Percentiles rank a stretch among this genome's conserved stretches.
Conservation (phyloP, 2,329 filamentous ascomycete genomes). For the Aspergillus thermomutatus region DNA sequence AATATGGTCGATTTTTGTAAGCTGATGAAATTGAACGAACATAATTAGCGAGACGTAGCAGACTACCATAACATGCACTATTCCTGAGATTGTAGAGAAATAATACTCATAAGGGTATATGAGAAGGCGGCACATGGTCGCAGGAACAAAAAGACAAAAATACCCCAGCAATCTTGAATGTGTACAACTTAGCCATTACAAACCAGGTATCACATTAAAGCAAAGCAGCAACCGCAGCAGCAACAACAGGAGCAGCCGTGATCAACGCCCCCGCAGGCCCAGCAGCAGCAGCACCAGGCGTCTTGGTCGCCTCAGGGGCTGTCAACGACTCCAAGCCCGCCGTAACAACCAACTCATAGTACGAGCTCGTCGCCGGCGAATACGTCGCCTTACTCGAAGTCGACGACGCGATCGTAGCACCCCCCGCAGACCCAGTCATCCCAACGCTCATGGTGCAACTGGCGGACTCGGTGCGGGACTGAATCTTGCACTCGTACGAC, state of each 20-base stretch:
- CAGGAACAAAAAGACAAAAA: too few relatives aligned
- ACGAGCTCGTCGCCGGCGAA: neutral
- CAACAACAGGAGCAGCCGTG: slow-evolving; percentile 22
- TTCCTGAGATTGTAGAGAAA: too few relatives aligned
- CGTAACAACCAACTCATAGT: slow-evolving; percentile 17
- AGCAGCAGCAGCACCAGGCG: slow-evolving; percentile 14
- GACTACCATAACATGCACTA: neutral
- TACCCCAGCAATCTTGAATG: too few relatives aligned
- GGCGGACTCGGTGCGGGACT: slow-evolving; percentile 11
- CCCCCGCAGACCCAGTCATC: slow-evolving; percentile 6
- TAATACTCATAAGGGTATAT: too few relatives aligned
- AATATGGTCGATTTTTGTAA: too few relatives aligned
- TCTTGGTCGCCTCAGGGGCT: slow-evolving; percentile 15
- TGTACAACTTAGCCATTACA: too few relatives aligned
- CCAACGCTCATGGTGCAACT: slow-evolving; percentile 18
- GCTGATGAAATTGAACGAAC: too few relatives aligned
- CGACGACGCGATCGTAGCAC: neutral
- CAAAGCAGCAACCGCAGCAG: slow-evolving; percentile 19
- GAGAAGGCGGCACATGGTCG: too few relatives aligned
- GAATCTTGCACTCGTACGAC: slow-evolving; percentile 15
- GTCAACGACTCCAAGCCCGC: slow-evolving; percentile 18
- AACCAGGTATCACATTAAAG: slow-evolving; percentile 14
- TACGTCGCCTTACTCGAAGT: neutral
- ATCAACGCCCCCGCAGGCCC: slow-evolving; percentile 15
- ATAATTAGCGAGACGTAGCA: neutral